phyloP scores from a whole-genome alignment of 441 rosid species.

The Arabidopsis hybrid region DNA sequence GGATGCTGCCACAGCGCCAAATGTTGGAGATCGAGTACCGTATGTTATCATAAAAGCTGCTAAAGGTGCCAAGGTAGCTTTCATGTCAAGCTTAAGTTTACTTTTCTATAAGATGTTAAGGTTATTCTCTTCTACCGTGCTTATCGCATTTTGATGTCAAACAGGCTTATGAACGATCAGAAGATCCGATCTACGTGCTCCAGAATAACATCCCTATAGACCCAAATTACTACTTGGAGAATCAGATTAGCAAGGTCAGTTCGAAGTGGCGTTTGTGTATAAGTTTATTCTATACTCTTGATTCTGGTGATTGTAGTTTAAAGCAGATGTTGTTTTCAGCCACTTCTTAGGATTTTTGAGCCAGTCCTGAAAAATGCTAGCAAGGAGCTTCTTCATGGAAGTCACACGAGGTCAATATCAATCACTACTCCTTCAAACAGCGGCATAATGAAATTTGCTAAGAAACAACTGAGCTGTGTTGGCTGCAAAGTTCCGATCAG shows the following conservation, averaged over 20 bases:
- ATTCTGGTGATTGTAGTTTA: slow-evolving; percentile 30
- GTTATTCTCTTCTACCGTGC: slow-evolving; percentile 15
- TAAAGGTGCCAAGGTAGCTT: slow-evolving; percentile 94
- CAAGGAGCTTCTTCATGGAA: slow-evolving; percentile 90
- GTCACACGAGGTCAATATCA: slow-evolving; percentile 92
- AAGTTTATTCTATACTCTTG: slow-evolving; percentile 18
- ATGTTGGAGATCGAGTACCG: slow-evolving; percentile 98
- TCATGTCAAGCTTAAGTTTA: slow-evolving; percentile 21
- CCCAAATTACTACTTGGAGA: slow-evolving; percentile 91
- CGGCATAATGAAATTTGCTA: slow-evolving; percentile 95
- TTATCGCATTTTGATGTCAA: slow-evolving; percentile 38
- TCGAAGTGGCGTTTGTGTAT: slow-evolving; percentile 19
- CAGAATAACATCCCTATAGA: slow-evolving; percentile 96
- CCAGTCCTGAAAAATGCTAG: slow-evolving; percentile 98
- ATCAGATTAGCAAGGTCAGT: slow-evolving; percentile 94
- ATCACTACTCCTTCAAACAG: slow-evolving; percentile 90
- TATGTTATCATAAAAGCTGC: slow-evolving; percentile 93
- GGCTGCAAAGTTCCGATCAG: slow-evolving; percentile 93
- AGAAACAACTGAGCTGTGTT: slow-evolving; percentile 85
- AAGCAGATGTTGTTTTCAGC: slow-evolving; percentile 58
- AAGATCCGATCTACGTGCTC: slow-evolving; percentile 96
- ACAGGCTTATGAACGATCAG: slow-evolving; percentile 97
- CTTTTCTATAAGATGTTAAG: slow-evolving; percentile 2
- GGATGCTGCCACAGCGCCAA: slow-evolving; percentile 99
- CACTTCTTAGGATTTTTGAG: slow-evolving; percentile 92